Evolutionary conservation across 1,284 basidiomycete species (phyloP).

Genomic region (Cryptococcus sp.): DNA sequence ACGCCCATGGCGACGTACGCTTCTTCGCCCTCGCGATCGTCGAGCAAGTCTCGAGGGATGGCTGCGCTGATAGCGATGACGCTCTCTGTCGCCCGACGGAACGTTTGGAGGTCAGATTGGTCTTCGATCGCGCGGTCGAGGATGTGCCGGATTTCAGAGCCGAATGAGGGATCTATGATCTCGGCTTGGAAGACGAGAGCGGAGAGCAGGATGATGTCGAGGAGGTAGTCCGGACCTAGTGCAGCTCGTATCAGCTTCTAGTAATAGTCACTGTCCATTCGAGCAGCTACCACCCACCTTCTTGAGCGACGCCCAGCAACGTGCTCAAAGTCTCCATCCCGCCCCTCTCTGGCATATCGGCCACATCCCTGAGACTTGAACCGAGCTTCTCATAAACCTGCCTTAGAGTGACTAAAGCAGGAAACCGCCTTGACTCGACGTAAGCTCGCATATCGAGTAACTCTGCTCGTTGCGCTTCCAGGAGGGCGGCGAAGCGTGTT

Average conservation of each 20-base stretch:
- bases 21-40: slow-evolving; percentile 25
- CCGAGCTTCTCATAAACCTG: slow-evolving; percentile 27
- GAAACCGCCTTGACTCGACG: slow-evolving; percentile 15
- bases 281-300: neutral
- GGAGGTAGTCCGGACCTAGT: slow-evolving; percentile 39
- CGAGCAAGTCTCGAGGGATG: slow-evolving; percentile 18
- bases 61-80: slow-evolving; percentile 22
- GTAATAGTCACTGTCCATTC: neutral
- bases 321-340: neutral
- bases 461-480: slow-evolving; percentile 32
- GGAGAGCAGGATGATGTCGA: slow-evolving; percentile 35
- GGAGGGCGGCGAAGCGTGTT: slow-evolving; percentile 12
- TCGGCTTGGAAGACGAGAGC: slow-evolving; percentile 34
- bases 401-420: slow-evolving; percentile 26
- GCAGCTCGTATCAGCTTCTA: slow-evolving; percentile 1
- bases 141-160: slow-evolving; percentile 27
- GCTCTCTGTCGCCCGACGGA: slow-evolving; percentile 21
- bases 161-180: slow-evolving; percentile 29
- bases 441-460: slow-evolving; percentile 22
- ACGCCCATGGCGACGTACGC: slow-evolving; percentile 28
- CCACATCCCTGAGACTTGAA: slow-evolving; percentile 11
- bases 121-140: slow-evolving; percentile 24
- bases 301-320: neutral
- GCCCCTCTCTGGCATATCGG: neutral
- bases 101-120: slow-evolving; percentile 20